phyloP scores from a whole-genome alignment of 208 protist species.

The Crithidia brevicula region DNA sequence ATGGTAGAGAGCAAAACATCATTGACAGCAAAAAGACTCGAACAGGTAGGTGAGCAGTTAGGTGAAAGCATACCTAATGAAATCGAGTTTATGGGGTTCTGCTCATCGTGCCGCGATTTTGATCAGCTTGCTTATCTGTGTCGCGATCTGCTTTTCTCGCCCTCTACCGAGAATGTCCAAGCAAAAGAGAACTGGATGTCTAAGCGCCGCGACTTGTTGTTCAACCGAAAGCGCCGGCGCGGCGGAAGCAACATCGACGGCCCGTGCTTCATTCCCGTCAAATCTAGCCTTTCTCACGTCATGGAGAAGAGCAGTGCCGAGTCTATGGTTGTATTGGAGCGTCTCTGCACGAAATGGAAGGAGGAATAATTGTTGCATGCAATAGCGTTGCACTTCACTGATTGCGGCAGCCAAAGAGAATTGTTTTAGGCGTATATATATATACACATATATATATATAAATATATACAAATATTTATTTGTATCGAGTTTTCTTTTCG shows the following conservation, averaged over 20 bases:
- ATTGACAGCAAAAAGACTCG: conserved; percentile 26
- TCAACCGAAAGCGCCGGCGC: conserved; percentile 52
- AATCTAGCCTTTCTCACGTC: conserved; percentile 17
- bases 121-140: conserved; percentile 74
- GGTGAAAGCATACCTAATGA: conserved; percentile 58
- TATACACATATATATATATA: too few species aligned
- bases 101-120: conserved; percentile 71
- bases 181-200: conserved; percentile 6
- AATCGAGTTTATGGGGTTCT: conserved; percentile 58
- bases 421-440: too few species aligned
- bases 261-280: conserved; percentile 41
- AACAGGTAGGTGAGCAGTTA: conserved; percentile 35
- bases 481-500: not conserved
- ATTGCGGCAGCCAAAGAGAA: not conserved
- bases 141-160: conserved; percentile 53
- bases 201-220: conserved; percentile 42
- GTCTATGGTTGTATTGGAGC: conserved; percentile 16
- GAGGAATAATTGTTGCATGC: not conserved
- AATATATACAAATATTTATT: not conserved
- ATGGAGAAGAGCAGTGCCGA: conserved; percentile 24
- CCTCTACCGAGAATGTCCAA: conserved; percentile 11
- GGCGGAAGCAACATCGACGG: conserved; percentile 19
- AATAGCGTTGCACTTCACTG: too few species aligned
- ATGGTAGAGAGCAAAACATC: conserved; percentile 12
- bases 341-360: conserved; percentile 30